Base-by-base conservation (phyloP, 148 eudicot species). In the Agrostemma githago region DNA sequence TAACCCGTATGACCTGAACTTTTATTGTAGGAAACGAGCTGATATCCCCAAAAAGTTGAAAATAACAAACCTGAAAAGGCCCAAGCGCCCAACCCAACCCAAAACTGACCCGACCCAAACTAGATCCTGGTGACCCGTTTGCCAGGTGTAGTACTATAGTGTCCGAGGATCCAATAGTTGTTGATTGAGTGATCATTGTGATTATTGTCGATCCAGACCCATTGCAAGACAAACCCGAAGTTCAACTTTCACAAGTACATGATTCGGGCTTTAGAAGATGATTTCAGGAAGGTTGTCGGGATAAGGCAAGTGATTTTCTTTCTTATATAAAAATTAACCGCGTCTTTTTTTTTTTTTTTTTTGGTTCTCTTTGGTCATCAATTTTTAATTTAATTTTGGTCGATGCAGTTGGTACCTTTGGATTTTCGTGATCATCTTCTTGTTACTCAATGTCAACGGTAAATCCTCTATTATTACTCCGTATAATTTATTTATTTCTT, bases 331-430 rank as follows among this genome's bases (percentile, higher is more conserved):
- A 53, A 77, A 6, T 14, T 63, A 21, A 60, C 14, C 51, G 41
- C 59, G 37, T 39, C 14, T 51, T 20, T 17, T 4, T 66, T 11
- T 4, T 42, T 57, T 9, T 41, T 69, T 66, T 69, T 60, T 56
- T 20, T 53, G 43, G 15, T 14, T 37, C 15, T 72, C 16, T n/a
- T 43, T 8, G 12, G 37, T 17, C 44, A 5, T 62, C 19, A 26
- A 74, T 68, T 81, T 42, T 72, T 5, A 38, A 54, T 60, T 9
- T 37, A 6, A 17, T 70, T 70, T 77, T 80, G 26, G 5, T 57
- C 79, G 60, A 51, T 90, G 89, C 97, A 95, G 99, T 82, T 95
- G 97, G 99, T 92, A 92, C 83, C 85, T 95, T 74, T 95, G 99
- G 99, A 10, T 92, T 58, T 95, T 92, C 56, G 97, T 86, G 78